Base-by-base conservation (phyloP, 768 basidiomycete species). In the Hirschioporus abietinus region DNA sequence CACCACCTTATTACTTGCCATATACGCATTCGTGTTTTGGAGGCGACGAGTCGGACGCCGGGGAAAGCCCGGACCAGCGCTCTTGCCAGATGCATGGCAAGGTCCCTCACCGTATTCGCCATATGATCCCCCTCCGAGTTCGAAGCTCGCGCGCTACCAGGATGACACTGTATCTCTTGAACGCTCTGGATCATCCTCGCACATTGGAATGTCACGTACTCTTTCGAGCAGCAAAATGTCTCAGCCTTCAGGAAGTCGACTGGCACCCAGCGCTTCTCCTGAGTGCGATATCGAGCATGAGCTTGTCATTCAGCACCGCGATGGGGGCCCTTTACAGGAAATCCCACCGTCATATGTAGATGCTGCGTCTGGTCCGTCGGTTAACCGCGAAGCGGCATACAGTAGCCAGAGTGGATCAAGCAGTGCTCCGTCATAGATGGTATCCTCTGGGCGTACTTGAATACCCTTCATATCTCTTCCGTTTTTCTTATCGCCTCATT, bases 321-420 rank as follows among this genome's bases (percentile, higher is more conserved):
- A 81, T 65, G 77, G 75, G 30, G 79, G 76, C 15, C 66, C 75
- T n/a, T 76, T 80, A 24, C 77, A 75, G 30, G 79, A 80, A 66
- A 72, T 79, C 0, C 80, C 80, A 17, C 80, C 80, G 30, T 79
- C 80, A 4, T 80, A 81, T 66, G 68, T 70, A 17, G 76, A 79
- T 52, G 42, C 12, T 20, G 42, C 42, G 30, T 2, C 30, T 30
- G 30, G 30, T 30, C 30, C 8, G 30, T 30, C 30, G 30, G 30
- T 8, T 30, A 30, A 30, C 30, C 30, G 30, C 8, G 2, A 2
- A 2, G 2, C 30, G 4, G 30, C 30, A 30, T 8, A 8, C 8
- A 30, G 30, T 8, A 30, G 30, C 30, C 4, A 30, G 8, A 30
- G 2, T 2, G 30, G 8, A 30, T 30, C 30, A 8, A 30, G 30